Evolutionary conservation across 2,329 filamentous ascomycete genomes (phyloP).

Genomic region (Penicillium vulpinum): DNA sequence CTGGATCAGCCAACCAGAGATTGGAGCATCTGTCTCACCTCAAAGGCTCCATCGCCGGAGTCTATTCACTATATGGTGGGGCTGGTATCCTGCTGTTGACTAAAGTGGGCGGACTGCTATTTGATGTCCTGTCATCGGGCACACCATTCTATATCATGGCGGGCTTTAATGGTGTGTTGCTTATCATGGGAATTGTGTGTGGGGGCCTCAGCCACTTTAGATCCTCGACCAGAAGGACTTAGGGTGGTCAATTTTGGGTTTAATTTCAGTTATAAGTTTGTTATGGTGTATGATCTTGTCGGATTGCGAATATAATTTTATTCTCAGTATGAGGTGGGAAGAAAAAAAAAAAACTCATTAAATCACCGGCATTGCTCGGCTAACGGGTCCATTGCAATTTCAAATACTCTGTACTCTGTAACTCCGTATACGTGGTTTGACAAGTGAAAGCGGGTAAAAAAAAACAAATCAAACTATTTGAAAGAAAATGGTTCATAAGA

Average conservation of each 20-base stretch:
- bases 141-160: conserved; percentile 96
- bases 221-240: conserved; percentile 9
- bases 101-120: conserved; percentile 83
- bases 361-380: not conserved
- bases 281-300: not conserved
- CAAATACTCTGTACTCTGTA: not conserved
- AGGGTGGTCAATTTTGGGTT: not conserved
- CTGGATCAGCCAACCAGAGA: conserved; percentile 21
- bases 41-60: conserved; percentile 91
- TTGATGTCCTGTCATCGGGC: conserved; percentile 71
- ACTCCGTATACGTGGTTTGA: not conserved
- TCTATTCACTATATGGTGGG: conserved; percentile 89
- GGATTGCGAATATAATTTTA: not conserved
- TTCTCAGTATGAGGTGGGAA: not conserved
- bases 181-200: conserved; percentile 45
- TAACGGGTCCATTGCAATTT: not conserved
- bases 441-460: not conserved
- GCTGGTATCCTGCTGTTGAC: conserved; percentile 87
- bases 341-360: not conserved
- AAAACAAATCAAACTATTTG: not conserved
- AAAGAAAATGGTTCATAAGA: conserved; percentile 1
- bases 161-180: conserved; percentile 73
- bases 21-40: conserved; percentile 55
- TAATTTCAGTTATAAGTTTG: not conserved
- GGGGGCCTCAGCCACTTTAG: conserved; percentile 26